phyloP scores from a whole-genome alignment of 768 basidiomycete species.

The Naganishia vishniacii region DNA sequence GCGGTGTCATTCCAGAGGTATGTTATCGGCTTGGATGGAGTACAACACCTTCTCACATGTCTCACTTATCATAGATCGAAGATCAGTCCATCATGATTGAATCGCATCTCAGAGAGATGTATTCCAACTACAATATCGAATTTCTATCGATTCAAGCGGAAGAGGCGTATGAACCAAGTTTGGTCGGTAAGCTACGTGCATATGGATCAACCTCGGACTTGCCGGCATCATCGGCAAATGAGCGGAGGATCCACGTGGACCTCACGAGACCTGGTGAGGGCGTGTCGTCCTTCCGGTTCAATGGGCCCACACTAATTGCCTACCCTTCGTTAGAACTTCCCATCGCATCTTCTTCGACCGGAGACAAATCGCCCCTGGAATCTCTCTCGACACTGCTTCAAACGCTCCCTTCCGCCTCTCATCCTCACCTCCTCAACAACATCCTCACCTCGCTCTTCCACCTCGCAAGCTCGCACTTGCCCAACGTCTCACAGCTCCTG shows the following conservation, averaged over 20 bases:
- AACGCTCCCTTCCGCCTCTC: slow-evolving; percentile 38
- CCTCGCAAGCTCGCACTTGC: slow-evolving; percentile 30
- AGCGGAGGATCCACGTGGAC: slow-evolving; percentile 26
- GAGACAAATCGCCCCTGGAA: slow-evolving; percentile 29
- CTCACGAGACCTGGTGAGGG: slow-evolving; percentile 26
- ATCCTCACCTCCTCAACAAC: slow-evolving; percentile 39
- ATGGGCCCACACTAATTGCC: no score
- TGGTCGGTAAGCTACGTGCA: slow-evolving; percentile 23
- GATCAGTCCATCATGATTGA: slow-evolving; percentile 22
- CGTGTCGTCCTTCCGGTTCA: not conserved
- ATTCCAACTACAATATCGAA: slow-evolving; percentile 20
- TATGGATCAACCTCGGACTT: not conserved
- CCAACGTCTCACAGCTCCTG: slow-evolving; percentile 40
- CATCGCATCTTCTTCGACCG: slow-evolving; percentile 19
- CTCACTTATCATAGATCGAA: slow-evolving; percentile 22
- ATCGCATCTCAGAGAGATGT: slow-evolving; percentile 15
- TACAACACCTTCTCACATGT: not conserved
- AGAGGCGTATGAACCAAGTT: slow-evolving; percentile 37
- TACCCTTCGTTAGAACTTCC: slow-evolving; percentile 29
- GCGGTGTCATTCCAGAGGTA: slow-evolving; percentile 29
- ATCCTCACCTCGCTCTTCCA: slow-evolving; percentile 39
- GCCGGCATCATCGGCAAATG: not conserved
- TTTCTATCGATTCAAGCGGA: slow-evolving; percentile 38
- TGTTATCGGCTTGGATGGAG: not conserved
- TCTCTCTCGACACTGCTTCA: slow-evolving; percentile 35